Conservation (phyloP, 176 grass and related monocot species). For the Oryza glumipatula region DNA sequence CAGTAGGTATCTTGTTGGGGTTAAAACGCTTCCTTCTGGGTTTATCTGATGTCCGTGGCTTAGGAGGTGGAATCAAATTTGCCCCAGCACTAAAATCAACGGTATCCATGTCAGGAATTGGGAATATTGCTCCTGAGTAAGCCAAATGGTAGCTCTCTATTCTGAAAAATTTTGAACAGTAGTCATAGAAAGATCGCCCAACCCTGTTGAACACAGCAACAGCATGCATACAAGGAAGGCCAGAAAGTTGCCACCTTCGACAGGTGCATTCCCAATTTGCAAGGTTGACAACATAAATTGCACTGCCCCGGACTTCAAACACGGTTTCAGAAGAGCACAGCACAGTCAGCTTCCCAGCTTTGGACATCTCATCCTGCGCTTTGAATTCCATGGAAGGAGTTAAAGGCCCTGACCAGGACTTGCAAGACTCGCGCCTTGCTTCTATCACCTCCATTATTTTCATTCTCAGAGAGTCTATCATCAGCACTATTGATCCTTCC, state of each 20-base stretch:
- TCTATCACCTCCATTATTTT: constrained; percentile 82
- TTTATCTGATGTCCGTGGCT: constrained; percentile 65
- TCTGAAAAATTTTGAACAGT: constrained; percentile 76
- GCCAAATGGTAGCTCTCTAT: constrained; percentile 75
- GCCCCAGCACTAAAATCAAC: constrained; percentile 73
- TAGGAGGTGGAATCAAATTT: constrained; percentile 69
- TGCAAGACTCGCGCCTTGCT: constrained; percentile 67
- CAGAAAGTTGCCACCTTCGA: constrained; percentile 89
- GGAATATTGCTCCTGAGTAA: constrained; percentile 70
- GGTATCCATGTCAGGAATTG: constrained; percentile 86
- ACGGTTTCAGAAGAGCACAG: constrained; percentile 90
- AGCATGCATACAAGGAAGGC: constrained; percentile 88
- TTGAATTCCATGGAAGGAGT: constrained; percentile 89
- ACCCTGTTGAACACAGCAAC: constrained; percentile 83
- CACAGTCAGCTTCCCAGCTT: constrained; percentile 77
- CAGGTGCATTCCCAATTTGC: constrained; percentile 91
- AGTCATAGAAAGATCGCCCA: constrained; percentile 70
- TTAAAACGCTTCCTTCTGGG: constrained; percentile 91
- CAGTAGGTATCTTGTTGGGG: constrained; percentile 65
- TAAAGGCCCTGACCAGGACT: constrained; percentile 69
- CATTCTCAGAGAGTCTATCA: constrained; percentile 71
- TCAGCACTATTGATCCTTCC: constrained; percentile 79
- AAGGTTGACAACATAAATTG: constrained; percentile 87
- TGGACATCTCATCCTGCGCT: constrained; percentile 66
- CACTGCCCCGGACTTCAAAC: constrained; percentile 92